Base-by-base conservation (phyloP, 148 eudicot genomes). In the Silene conica region DNA sequence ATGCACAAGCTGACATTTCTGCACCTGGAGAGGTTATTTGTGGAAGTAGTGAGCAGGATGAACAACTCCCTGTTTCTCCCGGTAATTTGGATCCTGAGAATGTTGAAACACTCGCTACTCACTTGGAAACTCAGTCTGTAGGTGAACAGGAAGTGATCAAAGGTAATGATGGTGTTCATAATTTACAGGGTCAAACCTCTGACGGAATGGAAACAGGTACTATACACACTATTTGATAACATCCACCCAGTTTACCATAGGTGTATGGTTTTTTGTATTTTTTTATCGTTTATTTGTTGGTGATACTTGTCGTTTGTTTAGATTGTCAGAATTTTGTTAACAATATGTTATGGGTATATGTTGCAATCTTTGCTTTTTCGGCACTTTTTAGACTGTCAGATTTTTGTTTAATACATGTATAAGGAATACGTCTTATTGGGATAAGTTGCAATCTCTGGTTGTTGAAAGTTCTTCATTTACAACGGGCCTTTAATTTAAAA, bases 181-280 rank as follows among this genome's bases (percentile, higher is more conserved):
- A 72, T 22, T 69, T 78, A 58, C 83, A 86, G 77, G 70, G 26
- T 68, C 78, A 71, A 34, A 61, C 59, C 71, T 21, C 81, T 68
- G 61, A 60, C 4, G 48, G 18, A 59, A 55, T 62, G 41, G 72
- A 72, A 73, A 52, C 83, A 77, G 89, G 92, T 92, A 82, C 45
- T 41, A 21, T 21, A 75, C 71, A 14, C 70, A 68, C 16, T 31
- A 11, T 57, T 74, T 63, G 25, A 11, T 69, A 41, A 16, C 76
- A 15, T 46, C n/a, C 67, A 61, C 52, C 58, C 45, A n/a, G 41
- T 12, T 19, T 62, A 50, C 18, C 52, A 21, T 62, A 23, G 45
- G 54, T n/a, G 22, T n/a, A 20, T 67, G 66, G 15, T 23, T 12
- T 7, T 5, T 22, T 14, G 2, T 21, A 8, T 23, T 23, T 50